These are phyloP conservation scores for Platanthera guangdongensis DNA, from an alignment of 106 monocot genomes.

Conservation along the genomic window DNA sequence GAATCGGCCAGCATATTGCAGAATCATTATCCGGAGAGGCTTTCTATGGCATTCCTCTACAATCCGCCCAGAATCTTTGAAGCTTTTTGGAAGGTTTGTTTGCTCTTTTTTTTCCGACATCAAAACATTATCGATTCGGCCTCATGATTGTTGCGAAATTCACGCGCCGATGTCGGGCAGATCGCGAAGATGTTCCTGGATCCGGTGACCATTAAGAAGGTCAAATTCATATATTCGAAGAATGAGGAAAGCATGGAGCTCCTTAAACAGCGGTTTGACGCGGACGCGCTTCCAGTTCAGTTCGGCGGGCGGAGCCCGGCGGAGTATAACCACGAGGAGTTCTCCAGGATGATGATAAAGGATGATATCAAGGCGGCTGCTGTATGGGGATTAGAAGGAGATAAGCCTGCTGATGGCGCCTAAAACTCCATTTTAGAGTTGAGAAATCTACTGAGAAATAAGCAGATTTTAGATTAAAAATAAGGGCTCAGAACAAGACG, in stretches of 20 bases:
- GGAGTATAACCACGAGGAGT: conserved; percentile 58
- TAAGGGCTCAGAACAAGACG: background rate
- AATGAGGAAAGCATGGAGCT: conserved; percentile 57
- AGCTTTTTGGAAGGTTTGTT: conserved; percentile 24
- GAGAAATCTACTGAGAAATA: background rate
- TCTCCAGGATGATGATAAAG: conserved; percentile 49
- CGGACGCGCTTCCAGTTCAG: conserved; percentile 43
- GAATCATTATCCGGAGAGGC: conserved; percentile 23
- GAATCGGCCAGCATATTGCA: conserved; percentile 19
- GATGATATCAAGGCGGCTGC: conserved; percentile 41
- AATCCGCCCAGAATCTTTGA: conserved; percentile 24
- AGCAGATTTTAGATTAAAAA: background rate
- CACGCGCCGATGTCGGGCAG: background rate
- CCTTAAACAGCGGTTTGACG: conserved; percentile 46
- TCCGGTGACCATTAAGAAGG: conserved; percentile 52
- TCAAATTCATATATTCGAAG: conserved; percentile 73
- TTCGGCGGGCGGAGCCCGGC: conserved; percentile 51
- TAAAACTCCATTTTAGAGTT: background rate
- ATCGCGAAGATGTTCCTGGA: conserved; percentile 40
- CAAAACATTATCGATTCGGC: background rate
- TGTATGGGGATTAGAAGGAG: conserved; percentile 32
- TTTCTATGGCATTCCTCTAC: conserved; percentile 14
- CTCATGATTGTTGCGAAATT: background rate
- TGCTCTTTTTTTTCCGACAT: background rate
- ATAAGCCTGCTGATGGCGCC: conserved; percentile 2